Conservation (phyloP, 2,329 filamentous ascomycete genomes). For the Blumeria graminis region DNA sequence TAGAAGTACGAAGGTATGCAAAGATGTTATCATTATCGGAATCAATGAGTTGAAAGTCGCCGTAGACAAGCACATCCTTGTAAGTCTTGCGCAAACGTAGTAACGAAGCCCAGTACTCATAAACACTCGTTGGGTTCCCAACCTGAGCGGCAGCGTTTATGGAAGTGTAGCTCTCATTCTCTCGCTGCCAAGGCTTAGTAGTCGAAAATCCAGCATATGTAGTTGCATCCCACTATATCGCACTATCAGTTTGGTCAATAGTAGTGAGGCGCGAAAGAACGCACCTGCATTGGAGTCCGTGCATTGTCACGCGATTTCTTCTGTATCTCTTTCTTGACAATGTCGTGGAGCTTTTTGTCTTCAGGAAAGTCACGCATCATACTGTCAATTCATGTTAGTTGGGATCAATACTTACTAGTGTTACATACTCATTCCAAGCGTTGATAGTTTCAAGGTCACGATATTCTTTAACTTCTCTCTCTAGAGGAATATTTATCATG, state of each 20-base stretch:
- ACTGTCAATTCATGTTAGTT: slow-evolving; percentile 8
- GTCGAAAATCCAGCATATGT: slow-evolving; percentile 40
- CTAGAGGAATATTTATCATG: slow-evolving; percentile 28
- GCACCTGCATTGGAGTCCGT: slow-evolving; percentile 35
- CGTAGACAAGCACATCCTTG: slow-evolving; percentile 41
- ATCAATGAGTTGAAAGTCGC: slow-evolving; percentile 30
- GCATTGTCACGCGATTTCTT: slow-evolving; percentile 43
- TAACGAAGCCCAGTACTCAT: slow-evolving; percentile 35
- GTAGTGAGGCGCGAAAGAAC: not conserved
- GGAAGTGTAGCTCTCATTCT: slow-evolving; percentile 34
- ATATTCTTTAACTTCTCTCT: slow-evolving; percentile 40
- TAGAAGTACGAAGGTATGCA: slow-evolving; percentile 19
- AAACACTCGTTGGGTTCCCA: slow-evolving; percentile 24
- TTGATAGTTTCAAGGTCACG: slow-evolving; percentile 39
- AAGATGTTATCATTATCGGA: slow-evolving; percentile 30
- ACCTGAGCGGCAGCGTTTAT: slow-evolving; percentile 37
- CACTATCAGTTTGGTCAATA: not conserved
- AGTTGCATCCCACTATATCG: slow-evolving; percentile 30
- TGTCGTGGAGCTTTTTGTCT: slow-evolving; percentile 18
- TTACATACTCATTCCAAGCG: slow-evolving; percentile 19
- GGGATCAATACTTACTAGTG: not conserved
- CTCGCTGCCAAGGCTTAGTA: slow-evolving; percentile 40
- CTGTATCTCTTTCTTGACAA: slow-evolving; percentile 25
- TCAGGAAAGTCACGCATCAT: slow-evolving; percentile 14
- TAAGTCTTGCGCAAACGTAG: slow-evolving; percentile 34